Conservation (phyloP, 2,329 filamentous ascomycete species). For the Metarhizium sp. region DNA sequence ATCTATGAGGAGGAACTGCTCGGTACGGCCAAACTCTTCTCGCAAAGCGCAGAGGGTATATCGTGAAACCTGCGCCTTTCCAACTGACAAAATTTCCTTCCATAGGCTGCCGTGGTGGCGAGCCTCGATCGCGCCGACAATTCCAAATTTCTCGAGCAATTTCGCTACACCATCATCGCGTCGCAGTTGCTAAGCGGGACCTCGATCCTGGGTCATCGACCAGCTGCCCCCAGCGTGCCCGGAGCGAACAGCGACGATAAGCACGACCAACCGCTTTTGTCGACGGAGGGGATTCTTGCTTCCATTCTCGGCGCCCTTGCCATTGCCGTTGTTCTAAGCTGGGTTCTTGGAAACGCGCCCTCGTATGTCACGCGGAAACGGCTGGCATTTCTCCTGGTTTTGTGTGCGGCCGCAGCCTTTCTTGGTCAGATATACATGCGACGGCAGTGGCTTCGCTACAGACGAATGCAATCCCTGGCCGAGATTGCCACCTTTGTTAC, state of each 20-base stretch:
- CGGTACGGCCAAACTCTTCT: slow-evolving; percentile 28
- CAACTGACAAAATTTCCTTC: background rate
- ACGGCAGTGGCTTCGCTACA: slow-evolving; percentile 72
- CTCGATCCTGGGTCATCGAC: slow-evolving; percentile 34
- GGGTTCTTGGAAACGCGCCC: slow-evolving; percentile 47
- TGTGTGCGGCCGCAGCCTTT: slow-evolving; percentile 44
- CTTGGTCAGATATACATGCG: slow-evolving; percentile 61
- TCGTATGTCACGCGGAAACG: slow-evolving; percentile 47
- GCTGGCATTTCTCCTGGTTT: slow-evolving; percentile 35
- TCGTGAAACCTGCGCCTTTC: background rate
- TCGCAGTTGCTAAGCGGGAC: slow-evolving; percentile 78
- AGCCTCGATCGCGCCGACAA: slow-evolving; percentile 71
- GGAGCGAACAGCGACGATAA: slow-evolving; percentile 6
- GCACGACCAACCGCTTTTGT: slow-evolving; percentile 22
- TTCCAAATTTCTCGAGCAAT: slow-evolving; percentile 79
- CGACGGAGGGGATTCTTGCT: slow-evolving; percentile 40
- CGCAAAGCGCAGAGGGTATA: too few species aligned
- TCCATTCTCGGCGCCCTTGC: slow-evolving; percentile 43
- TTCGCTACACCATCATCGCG: slow-evolving; percentile 86
- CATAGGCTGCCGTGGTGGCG: slow-evolving; percentile 58
- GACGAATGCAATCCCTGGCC: slow-evolving; percentile 64
- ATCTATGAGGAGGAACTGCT: slow-evolving; percentile 39
- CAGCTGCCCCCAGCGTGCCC: slow-evolving; percentile 12
- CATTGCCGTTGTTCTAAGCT: slow-evolving; percentile 64
- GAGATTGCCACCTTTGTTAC: slow-evolving; percentile 60